Percentiles rank a stretch among this genome's conserved stretches.
Conservation (phyloP, 2,329 filamentous ascomycete genomes). For the Aureobasidium mangrovei region DNA sequence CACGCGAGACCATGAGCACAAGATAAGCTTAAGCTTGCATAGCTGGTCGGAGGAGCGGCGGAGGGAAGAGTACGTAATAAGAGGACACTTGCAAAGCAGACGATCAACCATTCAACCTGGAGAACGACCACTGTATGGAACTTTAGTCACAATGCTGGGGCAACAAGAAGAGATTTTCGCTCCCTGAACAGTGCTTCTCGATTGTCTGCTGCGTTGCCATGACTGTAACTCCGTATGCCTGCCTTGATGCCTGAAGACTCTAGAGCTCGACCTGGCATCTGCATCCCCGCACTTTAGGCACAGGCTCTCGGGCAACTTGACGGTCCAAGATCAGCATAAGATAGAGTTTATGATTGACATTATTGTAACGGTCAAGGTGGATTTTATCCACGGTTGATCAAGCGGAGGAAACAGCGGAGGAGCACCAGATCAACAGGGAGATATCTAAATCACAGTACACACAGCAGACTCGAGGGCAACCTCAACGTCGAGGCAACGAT, state of each 20-base stretch:
- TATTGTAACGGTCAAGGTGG: not conserved
- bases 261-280: not conserved
- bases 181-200: not conserved
- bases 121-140: too few species aligned
- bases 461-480: too few species aligned
- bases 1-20: too few species aligned
- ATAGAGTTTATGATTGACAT: constrained; percentile 8
- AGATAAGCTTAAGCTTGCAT: too few species aligned
- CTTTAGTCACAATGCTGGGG: not conserved
- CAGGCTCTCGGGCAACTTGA: not conserved
- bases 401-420: not conserved
- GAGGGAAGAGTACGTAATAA: too few species aligned
- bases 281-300: not conserved
- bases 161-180: not conserved
- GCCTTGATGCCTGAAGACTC: constrained; percentile 3
- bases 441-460: too few species aligned
- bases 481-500: too few species aligned
- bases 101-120: too few species aligned
- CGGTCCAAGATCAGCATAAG: constrained; percentile 5
- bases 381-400: not conserved
- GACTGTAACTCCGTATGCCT: not conserved
- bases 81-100: too few species aligned
- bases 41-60: too few species aligned
- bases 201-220: not conserved
- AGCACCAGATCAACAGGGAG: not conserved